phyloP scores from a whole-genome alignment of 2,329 filamentous ascomycete genomes.

The Diaporthe sp. region DNA sequence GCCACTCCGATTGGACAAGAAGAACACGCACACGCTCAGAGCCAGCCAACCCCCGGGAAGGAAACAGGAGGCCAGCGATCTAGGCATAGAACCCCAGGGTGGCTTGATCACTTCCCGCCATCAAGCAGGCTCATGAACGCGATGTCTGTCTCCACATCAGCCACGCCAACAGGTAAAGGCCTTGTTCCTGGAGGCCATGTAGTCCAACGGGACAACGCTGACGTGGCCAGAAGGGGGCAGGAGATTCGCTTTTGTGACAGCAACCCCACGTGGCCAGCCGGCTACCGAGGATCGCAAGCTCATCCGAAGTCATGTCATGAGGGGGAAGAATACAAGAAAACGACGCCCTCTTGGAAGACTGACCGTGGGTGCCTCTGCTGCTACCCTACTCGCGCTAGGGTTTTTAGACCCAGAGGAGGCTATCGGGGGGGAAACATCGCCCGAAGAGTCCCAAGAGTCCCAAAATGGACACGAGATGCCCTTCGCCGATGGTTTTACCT shows the following conservation, averaged over 20 bases:
- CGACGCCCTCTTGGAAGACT: not conserved
- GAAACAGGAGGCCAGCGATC: not conserved
- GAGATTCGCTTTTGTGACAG: not conserved
- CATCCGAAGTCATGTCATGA: not conserved
- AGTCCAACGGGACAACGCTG: not conserved
- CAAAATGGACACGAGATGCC: not conserved
- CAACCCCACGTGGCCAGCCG: not conserved
- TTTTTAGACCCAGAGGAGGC: rapidly evolving
- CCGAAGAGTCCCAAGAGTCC: not conserved
- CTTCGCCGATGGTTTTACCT: not conserved
- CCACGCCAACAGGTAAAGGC: not conserved
- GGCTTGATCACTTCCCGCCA: not conserved
- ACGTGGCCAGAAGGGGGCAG: not conserved
- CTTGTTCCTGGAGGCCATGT: not conserved
- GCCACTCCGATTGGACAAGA: not conserved
- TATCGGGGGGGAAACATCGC: not conserved
- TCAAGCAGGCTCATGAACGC: not conserved
- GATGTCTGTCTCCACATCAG: not conserved
- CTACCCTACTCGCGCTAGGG: not conserved
- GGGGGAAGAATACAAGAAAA: not conserved
- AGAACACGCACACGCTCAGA: not conserved
- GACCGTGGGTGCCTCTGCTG: not conserved
- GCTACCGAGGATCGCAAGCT: slow-evolving; percentile 3
- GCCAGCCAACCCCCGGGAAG: not conserved
- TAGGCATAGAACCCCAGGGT: not conserved